Base-by-base conservation (phyloP, 139 green algal genomes). In the Volvox reticuliferus region DNA sequence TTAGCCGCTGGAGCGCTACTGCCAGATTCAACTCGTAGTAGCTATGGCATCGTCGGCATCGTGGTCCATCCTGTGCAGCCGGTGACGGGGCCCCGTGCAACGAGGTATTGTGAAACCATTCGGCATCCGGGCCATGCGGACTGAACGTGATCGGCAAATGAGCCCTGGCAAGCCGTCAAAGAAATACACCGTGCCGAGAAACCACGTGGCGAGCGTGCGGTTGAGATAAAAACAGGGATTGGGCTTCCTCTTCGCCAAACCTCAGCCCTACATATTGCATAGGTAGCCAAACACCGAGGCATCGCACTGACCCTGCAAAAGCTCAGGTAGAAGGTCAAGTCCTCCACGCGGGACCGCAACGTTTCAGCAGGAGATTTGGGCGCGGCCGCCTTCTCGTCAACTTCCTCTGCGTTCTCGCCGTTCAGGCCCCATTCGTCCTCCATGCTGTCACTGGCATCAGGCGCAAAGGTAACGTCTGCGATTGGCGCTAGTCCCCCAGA, bases 21-120 rank as follows among this genome's bases (percentile, higher is more conserved):
- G 83, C 83, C 35, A 80, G 67, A 36, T 63, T 67, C 67, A 88
- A 5, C 83, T 88, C 83, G 35, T 88, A 37, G 65, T 37, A 55
- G 67, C 83, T 81, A 68, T 80, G 67, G 83, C 83, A 88, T 26
- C 36, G 12, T 2, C n/a, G 67, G 67, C 83, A 80, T 5, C 30
- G 35, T 16, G 83, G 17, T 12, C 36, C 78, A 30, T 84, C 37
- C 78, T 68, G 78, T 35, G 33, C 32, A 82, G 33, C 77, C 32
- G n/a, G n/a, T n/a, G n/a, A n/a, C 28, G 37, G 44, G 44, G 44
- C 44, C 44, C 44, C 44, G 44, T 55, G 44, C 44, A 9, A 14
- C 9, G 44, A 55, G 5, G 5, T 55, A 55, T 55, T 55, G 44
- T 55, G 44, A 55, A 55, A 5, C 44, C 44, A 55, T 9, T 55